These are phyloP conservation scores for Gaultheria prostrata DNA, from an alignment of 148 eudicot genomes.

Conservation along the genomic window DNA sequence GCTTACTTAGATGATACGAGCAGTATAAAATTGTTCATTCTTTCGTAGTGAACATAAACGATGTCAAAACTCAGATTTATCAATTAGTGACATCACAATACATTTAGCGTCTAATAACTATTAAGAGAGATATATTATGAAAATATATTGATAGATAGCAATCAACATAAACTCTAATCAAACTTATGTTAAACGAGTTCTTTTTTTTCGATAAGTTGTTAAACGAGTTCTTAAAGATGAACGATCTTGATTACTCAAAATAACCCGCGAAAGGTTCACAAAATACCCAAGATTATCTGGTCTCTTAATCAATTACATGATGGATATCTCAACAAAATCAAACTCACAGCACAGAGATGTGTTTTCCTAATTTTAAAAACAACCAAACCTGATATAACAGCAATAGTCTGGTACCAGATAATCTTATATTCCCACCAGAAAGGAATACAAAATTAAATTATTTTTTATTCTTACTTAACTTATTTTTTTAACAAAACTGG, in stretches of 20 bases:
- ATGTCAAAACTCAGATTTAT: too few species aligned
- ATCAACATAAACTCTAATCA: background rate
- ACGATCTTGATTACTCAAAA: background rate
- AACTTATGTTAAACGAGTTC: background rate
- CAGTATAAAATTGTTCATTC: too few species aligned
- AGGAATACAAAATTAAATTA: background rate
- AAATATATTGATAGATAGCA: too few species aligned
- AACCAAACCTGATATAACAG: background rate
- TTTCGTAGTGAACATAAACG: too few species aligned
- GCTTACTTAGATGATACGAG: too few species aligned
- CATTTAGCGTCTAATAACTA: too few species aligned
- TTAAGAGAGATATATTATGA: too few species aligned
- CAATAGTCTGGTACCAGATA: background rate
- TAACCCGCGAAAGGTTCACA: background rate
- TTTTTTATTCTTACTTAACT: background rate
- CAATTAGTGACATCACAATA: too few species aligned
- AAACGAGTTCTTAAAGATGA: background rate
- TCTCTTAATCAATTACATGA: background rate
- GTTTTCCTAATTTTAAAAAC: conserved; percentile 2
- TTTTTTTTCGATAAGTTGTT: too few species aligned
- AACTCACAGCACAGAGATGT: background rate
- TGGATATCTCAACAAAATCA: background rate
- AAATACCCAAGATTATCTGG: background rate
- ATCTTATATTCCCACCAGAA: background rate
- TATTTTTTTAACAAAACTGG: background rate